Evolutionary conservation across 352 stramenopile genomes (phyloP), one percentile per base, ranked within the genome.

Genomic region (Bremia lactucae): DNA sequence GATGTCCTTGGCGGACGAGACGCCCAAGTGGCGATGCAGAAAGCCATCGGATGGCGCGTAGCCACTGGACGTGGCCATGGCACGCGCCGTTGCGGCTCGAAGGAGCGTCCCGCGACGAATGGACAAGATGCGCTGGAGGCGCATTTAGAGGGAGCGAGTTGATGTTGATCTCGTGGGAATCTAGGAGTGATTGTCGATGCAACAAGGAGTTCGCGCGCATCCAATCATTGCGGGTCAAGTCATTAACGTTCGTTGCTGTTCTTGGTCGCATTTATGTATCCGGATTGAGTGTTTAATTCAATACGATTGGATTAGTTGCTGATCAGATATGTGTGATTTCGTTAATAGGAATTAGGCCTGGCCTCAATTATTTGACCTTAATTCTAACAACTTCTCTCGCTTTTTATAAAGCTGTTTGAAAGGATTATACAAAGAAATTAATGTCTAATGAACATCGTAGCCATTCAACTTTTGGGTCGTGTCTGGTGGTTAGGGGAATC

Each of bases 21-120:
- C 87, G 46, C 96, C 96, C 26, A 99, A 33, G 58, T 90, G 77
- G 52, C 77, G 77, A 31, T 70, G 72, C 42, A 85, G 41, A 48
- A 90, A 90, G 11, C 64, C 59, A 53, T 87, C 76, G 1, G 67
- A 54, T 23, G 63, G 67, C 18, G 70, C 55, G 39, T 81, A 83
- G 6, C 40, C 14, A 6, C 41, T 40, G 7, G 41, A 50, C 23
- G 49, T 46, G 34, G 50, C 31, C 23, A 53, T 43, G 2, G 35
- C 35, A 23, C 53, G 55, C 3, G 44, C 43, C 14, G 25, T 33
- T 13, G 43, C 37, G 31, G 33, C 28, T 13, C 51, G 56, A 10
- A 34, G 25, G 20, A 65, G 22, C 20, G 39, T 46, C 35, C 55
- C 34, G 26, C 46, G 46, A 41, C 47, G 52, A 14, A 37, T 43